Evolutionary conservation across 2,329 filamentous ascomycete genomes (phyloP), one percentile per base, ranked within the genome.

Genomic region (Plectosphaerella cucumerina): DNA sequence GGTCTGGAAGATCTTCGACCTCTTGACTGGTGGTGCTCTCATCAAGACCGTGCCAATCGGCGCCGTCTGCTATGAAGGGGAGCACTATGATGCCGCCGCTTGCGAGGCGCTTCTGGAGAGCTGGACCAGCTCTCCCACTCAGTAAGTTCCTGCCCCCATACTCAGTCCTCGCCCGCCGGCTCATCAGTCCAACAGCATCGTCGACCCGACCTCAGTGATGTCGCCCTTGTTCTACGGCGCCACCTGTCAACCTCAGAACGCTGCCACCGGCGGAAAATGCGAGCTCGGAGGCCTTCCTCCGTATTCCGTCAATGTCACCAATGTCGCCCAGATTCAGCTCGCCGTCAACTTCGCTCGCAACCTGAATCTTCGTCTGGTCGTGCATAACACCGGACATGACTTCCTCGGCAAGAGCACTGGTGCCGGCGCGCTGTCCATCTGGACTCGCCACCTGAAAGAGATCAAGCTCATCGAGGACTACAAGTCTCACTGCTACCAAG

Each of bases 381-480:
- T 81, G 48, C 71, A 70, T 52, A 77, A 80, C 63, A 81, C 77
- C 0, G 77, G 76, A 23, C 78, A 81, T 57, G 76, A 80, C 56
- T 79, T 75, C 56, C 65, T 69, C 34, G 80, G 78, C 22, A 76
- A 75, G 50, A 78, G 73, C 0, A 78, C 78, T 1, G 81, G 78
- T 11, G 70, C 73, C 1, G 77, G 78, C 12, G 69, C 72, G 1
- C 56, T 80, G 2, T 65, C 66, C 1, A 51, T 80, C 12, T 80
- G 77, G 75, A 76, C 69, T 4, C 73, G 75, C 49, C 56, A 74
- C 50, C 58, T 80, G 5, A 77, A 76, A 47, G 59, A 67, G 20
- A 61, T 64, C 26, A 43, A 64, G 46, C 49, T 61, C 22, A 8
- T 26, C 23, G 23, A 58, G 14, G 53, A 58, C 41, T 62, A 60